These are phyloP conservation scores for Ceratocystis colombiana DNA, from an alignment of 2,329 filamentous ascomycete genomes.

Conservation along the genomic window DNA sequence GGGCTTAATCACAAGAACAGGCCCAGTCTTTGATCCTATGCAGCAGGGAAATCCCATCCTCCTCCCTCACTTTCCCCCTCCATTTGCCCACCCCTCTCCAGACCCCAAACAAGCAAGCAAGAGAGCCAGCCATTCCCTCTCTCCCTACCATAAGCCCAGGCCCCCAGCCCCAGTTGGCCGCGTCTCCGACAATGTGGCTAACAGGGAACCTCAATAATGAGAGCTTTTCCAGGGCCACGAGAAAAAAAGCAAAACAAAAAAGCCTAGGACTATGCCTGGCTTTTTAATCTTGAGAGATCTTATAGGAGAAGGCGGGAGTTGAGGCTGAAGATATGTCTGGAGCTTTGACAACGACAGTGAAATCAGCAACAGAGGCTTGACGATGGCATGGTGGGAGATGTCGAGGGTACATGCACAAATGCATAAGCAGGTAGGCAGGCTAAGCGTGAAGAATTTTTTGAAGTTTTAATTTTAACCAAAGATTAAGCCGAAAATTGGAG, in stretches of 20 bases:
- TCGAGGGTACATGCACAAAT: not conserved
- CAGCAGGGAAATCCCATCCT: not conserved
- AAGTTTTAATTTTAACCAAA: not conserved
- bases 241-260: not conserved
- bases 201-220: not conserved
- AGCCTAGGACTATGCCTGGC: not conserved
- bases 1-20: not conserved
- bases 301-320: no score
- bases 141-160: not conserved
- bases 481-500: not conserved
- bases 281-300: not conserved
- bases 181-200: conserved; percentile 12
- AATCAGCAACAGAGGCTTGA: no score
- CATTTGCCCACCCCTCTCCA: not conserved
- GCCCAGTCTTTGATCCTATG: not conserved
- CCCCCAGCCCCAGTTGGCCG: not conserved
- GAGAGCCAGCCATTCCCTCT: not conserved
- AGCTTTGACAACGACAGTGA: no score
- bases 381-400: no score
- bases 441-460: not conserved
- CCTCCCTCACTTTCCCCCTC: not conserved
- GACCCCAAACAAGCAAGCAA: not conserved
- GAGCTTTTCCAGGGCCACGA: no score
- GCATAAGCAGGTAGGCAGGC: not conserved
- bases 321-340: no score